These are phyloP conservation scores for Tubosaeta brunneosetosa DNA, from an alignment of 768 basidiomycete genomes.

Conservation along the genomic window DNA sequence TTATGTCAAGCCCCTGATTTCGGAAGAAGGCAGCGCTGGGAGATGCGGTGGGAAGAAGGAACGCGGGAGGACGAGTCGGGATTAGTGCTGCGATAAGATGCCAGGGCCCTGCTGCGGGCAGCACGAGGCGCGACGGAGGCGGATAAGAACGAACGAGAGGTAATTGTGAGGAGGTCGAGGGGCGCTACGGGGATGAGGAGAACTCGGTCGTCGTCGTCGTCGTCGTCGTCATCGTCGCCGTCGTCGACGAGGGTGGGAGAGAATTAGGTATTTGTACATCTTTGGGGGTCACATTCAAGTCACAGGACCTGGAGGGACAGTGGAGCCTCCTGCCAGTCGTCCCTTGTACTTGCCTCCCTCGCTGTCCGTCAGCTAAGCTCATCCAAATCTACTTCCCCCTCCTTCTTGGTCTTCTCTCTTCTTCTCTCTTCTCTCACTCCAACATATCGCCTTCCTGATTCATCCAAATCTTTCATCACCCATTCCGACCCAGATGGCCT, in stretches of 20 bases:
- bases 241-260: background rate
- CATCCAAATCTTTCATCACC: slow-evolving; percentile 8
- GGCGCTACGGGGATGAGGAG: too few relatives aligned
- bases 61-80: background rate
- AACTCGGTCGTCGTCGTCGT: background rate
- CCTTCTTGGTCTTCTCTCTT: background rate
- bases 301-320: slow-evolving; percentile 13
- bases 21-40: too few relatives aligned
- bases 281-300: slow-evolving; percentile 30
- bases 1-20: background rate
- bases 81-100: slow-evolving; percentile 10
- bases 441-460: slow-evolving; percentile 13
- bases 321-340: slow-evolving; percentile 17
- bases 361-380: slow-evolving; percentile 1
- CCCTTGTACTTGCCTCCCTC: slow-evolving; percentile 17
- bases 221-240: background rate
- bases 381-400: background rate
- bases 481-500: slow-evolving; percentile 48
- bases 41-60: background rate
- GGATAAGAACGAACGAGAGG: background rate
- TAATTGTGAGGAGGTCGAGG: too few relatives aligned
- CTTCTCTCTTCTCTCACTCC: background rate
- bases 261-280: slow-evolving; percentile 24
- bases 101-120: background rate
- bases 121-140: background rate